Evolutionary conservation across 345 rosid genomes (phyloP).

Genomic region (Gossypium longicalyx): DNA sequence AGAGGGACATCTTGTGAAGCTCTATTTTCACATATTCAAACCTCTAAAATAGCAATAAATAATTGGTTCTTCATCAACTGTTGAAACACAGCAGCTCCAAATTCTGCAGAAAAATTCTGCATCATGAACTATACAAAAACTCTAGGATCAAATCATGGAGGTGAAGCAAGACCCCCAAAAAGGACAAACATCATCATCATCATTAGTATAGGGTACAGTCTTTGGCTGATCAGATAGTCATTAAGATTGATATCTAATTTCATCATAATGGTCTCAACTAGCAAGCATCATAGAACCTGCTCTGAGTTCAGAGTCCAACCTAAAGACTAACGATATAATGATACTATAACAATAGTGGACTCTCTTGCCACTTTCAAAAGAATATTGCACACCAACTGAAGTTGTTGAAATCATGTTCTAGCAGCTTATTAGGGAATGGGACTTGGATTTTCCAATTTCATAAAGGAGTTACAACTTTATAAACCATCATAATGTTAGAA

Average conservation of each 20-base stretch:
- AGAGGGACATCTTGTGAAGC: too few relatives aligned
- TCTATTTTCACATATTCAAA: too few relatives aligned
- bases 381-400: not conserved
- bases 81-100: not conserved
- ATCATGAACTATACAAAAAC: slow-evolving; percentile 3
- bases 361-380: not conserved
- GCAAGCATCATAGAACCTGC: not conserved
- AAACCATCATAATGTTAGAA: not conserved
- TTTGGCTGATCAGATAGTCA: not conserved
- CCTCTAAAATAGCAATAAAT: too few relatives aligned
- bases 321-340: slow-evolving; percentile 1
- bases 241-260: not conserved
- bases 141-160: not conserved
- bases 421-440: not conserved
- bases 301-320: slow-evolving; percentile 1
- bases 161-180: not conserved
- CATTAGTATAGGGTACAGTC: not conserved
- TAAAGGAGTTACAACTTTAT: slow-evolving; percentile 5
- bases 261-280: not conserved
- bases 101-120: not conserved
- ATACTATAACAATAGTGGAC: not conserved
- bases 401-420: not conserved
- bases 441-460: not conserved
- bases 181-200: not conserved
- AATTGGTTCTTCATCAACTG: too few relatives aligned